A percentile compares a stretch with the other conserved stretches of the same genome.
phyloP scores from a whole-genome alignment of 140 eudicot genomes.

The Bidens hawaiensis region DNA sequence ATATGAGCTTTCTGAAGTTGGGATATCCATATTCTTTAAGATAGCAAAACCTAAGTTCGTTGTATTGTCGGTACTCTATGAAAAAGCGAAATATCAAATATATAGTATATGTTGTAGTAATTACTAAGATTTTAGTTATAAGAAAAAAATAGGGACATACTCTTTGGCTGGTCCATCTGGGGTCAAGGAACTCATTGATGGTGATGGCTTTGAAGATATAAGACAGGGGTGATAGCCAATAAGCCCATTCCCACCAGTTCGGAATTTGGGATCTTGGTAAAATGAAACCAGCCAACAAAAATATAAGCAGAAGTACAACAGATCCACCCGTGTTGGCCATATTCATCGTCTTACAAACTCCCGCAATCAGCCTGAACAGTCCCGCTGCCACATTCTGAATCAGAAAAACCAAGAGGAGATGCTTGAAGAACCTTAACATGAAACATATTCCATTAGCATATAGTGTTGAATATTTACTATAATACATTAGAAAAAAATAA shows the following conservation, averaged over 20 bases:
- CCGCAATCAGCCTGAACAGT: too few relatives aligned
- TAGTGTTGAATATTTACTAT: neutral
- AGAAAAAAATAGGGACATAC: neutral
- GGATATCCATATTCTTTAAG: constrained; percentile 40
- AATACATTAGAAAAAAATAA: neutral
- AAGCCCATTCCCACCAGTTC: too few relatives aligned
- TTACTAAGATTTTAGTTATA: neutral
- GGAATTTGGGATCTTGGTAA: too few relatives aligned
- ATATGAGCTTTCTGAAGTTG: constrained; percentile 37
- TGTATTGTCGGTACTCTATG: constrained; percentile 31
- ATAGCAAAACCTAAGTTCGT: constrained; percentile 46
- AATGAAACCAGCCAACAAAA: too few relatives aligned
- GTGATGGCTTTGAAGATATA: constrained; percentile 65
- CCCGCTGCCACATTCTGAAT: too few relatives aligned
- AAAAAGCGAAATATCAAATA: neutral
- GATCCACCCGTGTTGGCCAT: too few relatives aligned
- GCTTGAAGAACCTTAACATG: constrained; percentile 62
- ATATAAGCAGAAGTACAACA: too few relatives aligned
- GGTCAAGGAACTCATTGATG: constrained; percentile 60
- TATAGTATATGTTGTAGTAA: neutral
- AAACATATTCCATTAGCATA: neutral
- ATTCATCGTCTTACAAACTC: too few relatives aligned
- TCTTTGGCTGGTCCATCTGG: constrained; percentile 60
- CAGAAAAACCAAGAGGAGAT: too few relatives aligned
- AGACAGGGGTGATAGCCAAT: too few relatives aligned